A percentile compares a stretch with the other conserved stretches of the same genome.
Evolutionary conservation across 2,329 filamentous ascomycete species (phyloP).

Genomic region (Penicillium sp.): DNA sequence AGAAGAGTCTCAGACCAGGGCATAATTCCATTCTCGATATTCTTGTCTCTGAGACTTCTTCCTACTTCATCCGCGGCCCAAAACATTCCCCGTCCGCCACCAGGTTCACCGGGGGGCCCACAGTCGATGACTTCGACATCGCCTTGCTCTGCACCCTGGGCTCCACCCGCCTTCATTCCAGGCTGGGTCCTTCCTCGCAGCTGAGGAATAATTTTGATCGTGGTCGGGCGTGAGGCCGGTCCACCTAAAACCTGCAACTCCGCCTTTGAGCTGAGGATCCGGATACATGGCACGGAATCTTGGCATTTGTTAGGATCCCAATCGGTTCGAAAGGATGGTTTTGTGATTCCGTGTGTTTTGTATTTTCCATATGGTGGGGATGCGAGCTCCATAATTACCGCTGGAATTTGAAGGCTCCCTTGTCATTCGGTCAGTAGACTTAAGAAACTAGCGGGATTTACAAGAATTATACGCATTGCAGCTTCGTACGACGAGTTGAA

Average conservation of each 20-base stretch:
- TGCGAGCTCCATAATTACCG: neutral
- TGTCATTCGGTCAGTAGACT: too few species aligned
- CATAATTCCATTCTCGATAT: neutral
- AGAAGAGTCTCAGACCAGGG: neutral
- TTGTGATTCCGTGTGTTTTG: neutral
- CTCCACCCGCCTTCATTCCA: neutral
- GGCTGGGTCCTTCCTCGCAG: neutral
- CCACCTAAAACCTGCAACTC: neutral
- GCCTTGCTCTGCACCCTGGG: neutral
- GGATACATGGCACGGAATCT: neutral
- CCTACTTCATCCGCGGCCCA: neutral
- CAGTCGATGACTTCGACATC: neutral
- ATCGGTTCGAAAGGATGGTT: neutral
- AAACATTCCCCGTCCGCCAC: neutral
- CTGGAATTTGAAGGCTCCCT: too few species aligned
- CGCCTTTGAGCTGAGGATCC: neutral
- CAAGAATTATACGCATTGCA: too few species aligned
- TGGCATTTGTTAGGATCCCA: neutral
- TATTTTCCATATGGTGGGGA: neutral
- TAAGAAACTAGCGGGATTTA: too few species aligned
- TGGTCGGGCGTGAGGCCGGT: neutral
- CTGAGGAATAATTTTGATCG: neutral
- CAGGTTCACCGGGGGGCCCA: neutral
- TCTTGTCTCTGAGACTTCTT: neutral
- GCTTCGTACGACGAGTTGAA: too few species aligned